Evolutionary conservation across 495 filamentous ascomycete species (phyloP), one percentile per base, ranked within the genome.

Genomic region (Podospora bellae-mahoneyi): DNA sequence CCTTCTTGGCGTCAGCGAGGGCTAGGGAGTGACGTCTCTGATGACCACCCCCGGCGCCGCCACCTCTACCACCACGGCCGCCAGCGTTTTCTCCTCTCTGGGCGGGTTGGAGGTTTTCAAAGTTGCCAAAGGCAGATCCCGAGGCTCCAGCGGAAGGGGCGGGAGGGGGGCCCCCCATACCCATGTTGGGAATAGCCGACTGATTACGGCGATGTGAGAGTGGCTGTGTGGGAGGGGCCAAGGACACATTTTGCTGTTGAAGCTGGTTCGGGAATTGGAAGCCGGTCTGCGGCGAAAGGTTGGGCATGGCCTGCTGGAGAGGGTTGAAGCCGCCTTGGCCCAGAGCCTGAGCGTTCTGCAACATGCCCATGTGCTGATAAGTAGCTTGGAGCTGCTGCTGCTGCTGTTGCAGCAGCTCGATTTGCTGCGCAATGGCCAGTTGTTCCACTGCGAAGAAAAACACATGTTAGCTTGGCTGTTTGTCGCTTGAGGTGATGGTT

Each of bases 361-460:
- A 85, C 83, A 98, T 89, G 71, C 92, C 92, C 91, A 98, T 94
- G 77, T 98, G 94, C 79, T 96, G 94, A 72, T 97, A 93, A 64
- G 92, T 93, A 65, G 91, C 91, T 76, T 94, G 91, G 78, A 98
- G 96, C 76, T 98, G 96, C 80, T 98, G 96, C 76, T 99, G 95
- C 76, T 98, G 96, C 77, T 96, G 93, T 81, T 99, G 95, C 72
- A 99, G 87, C 80, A 94, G 84, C 81, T 99, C 94, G 76, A 98
- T 97, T 80, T 99, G 95, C 84, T 98, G 95, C 79, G 97, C 94
- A 79, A 99, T 91, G 75, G 95, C 93, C 73, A 98, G 86, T 89
- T 98, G 96, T 85, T 98, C 95, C 92, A 97, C 92, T 95, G 71
- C 34, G 64, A 55, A 68, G 59, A 70, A 67, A 70, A 66, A 18